phyloP scores from a whole-genome alignment of 2,329 filamentous ascomycete species.

The Alternaria triticimaculans region DNA sequence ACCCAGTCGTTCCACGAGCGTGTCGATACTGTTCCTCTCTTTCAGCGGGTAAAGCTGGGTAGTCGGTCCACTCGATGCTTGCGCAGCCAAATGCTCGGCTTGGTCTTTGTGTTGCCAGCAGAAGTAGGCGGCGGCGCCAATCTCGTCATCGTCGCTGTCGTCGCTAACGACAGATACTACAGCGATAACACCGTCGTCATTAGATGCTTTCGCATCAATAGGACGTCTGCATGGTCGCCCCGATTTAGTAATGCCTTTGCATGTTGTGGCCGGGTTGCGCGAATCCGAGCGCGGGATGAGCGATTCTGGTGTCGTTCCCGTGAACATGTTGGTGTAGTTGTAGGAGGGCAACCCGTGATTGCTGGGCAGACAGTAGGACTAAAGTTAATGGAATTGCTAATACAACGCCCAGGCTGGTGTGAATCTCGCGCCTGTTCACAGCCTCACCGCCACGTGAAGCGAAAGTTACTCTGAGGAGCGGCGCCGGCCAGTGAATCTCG shows the following conservation, averaged over 20 bases:
- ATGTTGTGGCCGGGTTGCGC: slow-evolving; percentile 82
- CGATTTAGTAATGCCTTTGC: slow-evolving; percentile 81
- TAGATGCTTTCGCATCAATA: slow-evolving; percentile 59
- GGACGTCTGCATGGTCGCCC: slow-evolving; percentile 84
- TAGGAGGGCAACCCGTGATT: background rate
- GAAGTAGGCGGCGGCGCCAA: slow-evolving; percentile 69
- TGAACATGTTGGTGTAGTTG: slow-evolving; percentile 35
- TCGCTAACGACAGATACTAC: slow-evolving; percentile 48
- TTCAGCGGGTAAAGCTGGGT: slow-evolving; percentile 64
- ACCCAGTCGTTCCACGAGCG: slow-evolving; percentile 79
- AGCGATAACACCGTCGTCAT: slow-evolving; percentile 49
- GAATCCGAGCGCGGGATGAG: slow-evolving; percentile 81
- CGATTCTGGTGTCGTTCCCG: slow-evolving; percentile 74
- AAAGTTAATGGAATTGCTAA: background rate
- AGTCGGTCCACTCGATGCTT: slow-evolving; percentile 28
- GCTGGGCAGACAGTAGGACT: background rate
- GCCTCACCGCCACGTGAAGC: slow-evolving; percentile 3
- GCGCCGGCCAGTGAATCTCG: background rate
- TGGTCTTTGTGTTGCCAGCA: slow-evolving; percentile 98
- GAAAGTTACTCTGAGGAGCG: background rate
- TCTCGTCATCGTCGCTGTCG: slow-evolving; percentile 59
- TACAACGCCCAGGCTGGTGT: background rate
- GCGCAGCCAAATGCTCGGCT: slow-evolving; percentile 56
- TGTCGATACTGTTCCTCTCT: slow-evolving; percentile 81
- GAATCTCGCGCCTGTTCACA: background rate